These are phyloP conservation scores for Cicer arietinum DNA, from an alignment of 306 rosid species.

Conservation along the genomic window DNA sequence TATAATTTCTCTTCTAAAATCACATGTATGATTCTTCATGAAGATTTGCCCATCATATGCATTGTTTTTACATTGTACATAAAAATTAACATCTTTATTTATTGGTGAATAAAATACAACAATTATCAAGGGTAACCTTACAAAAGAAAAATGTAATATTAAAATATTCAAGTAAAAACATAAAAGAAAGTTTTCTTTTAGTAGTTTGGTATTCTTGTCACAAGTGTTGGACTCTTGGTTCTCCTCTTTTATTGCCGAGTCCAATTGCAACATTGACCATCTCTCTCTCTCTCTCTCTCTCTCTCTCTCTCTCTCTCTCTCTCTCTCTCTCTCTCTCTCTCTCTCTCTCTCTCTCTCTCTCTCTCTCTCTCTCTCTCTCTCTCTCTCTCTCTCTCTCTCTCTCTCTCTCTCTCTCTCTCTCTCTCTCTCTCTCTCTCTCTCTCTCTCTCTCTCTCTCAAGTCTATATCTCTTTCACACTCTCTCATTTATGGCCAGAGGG, in stretches of 20 bases:
- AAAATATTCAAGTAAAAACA: too few species aligned
- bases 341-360: slow-evolving; percentile 25
- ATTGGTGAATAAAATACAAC: too few species aligned
- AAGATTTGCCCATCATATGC: too few species aligned
- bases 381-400: slow-evolving; percentile 35
- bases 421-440: slow-evolving; percentile 35
- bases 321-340: slow-evolving; percentile 31
- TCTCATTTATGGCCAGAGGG: slow-evolving; percentile 73
- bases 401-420: slow-evolving; percentile 43
- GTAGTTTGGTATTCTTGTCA: too few species aligned
- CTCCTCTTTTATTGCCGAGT: slow-evolving; percentile 86
- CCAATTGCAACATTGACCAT: slow-evolving; percentile 66
- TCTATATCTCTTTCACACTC: slow-evolving; percentile 41
- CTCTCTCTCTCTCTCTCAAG: slow-evolving; percentile 27
- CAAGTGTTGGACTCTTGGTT: too few species aligned
- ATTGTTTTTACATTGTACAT: too few species aligned
- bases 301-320: slow-evolving; percentile 31
- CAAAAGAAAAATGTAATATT: too few species aligned
- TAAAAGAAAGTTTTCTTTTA: too few species aligned
- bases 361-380: slow-evolving; percentile 24
- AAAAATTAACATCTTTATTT: too few species aligned
- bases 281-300: slow-evolving; percentile 35
- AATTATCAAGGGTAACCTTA: too few species aligned
- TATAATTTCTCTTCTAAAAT: too few species aligned
- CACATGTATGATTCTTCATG: too few species aligned